Evolutionary conservation across 768 basidiomycete species (phyloP).

Genomic region (Boletus reticuloceps): DNA sequence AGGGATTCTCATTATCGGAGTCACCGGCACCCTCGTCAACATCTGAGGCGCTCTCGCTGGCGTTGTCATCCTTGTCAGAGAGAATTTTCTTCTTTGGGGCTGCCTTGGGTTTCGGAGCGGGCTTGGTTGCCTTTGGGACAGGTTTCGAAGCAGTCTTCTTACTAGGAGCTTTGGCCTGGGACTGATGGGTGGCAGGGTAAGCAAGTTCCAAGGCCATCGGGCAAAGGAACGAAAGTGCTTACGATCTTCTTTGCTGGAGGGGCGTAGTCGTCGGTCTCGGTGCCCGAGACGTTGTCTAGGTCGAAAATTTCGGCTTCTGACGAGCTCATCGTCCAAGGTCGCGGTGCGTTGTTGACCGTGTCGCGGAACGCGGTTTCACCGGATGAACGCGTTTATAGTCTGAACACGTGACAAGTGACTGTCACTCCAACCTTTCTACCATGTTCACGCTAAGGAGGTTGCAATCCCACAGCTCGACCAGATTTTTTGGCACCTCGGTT

Average conservation of each 20-base stretch:
- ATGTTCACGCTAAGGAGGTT: conserved; percentile 20
- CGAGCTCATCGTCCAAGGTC: conserved; percentile 56
- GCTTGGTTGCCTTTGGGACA: conserved; percentile 40
- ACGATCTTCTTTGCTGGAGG: conserved; percentile 58
- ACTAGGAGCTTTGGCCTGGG: conserved; percentile 33
- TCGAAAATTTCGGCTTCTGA: conserved; percentile 72
- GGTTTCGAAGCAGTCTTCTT: conserved; percentile 44
- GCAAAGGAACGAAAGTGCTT: neutral
- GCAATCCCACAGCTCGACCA: conserved; percentile 1
- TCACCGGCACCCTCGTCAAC: conserved; percentile 37
- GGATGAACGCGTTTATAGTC: conserved; percentile 12
- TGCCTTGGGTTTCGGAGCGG: conserved; percentile 49
- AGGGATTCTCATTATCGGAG: conserved; percentile 40
- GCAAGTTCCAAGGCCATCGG: neutral
- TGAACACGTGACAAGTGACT: conserved; percentile 12
- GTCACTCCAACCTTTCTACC: neutral
- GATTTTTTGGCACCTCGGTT: conserved; percentile 4
- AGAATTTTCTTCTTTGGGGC: conserved; percentile 69
- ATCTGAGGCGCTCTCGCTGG: conserved; percentile 45
- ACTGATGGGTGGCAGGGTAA: conserved; percentile 18
- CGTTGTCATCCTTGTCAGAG: conserved; percentile 63
- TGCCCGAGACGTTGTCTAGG: conserved; percentile 52
- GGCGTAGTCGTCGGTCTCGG: conserved; percentile 66
- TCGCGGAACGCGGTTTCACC: conserved; percentile 4
- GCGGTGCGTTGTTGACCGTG: conserved; percentile 7